Percentiles rank a stretch among this genome's conserved stretches.
phyloP scores from a whole-genome alignment of 179 eudicot genomes.

The Actinidia arguta region DNA sequence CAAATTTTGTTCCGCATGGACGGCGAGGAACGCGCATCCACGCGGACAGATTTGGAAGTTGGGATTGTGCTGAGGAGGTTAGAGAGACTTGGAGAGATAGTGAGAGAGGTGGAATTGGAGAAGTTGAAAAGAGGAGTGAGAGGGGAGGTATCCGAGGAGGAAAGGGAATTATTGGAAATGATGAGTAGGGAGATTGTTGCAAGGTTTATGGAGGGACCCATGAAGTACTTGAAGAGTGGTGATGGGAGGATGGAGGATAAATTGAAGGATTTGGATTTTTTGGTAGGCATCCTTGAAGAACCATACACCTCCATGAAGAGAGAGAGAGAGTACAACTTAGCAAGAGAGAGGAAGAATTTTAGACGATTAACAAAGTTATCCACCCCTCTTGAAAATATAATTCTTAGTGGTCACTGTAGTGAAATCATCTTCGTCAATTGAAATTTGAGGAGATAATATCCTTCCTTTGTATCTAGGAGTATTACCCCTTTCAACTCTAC shows the following conservation, averaged over 20 bases:
- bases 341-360: no score
- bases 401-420: no score
- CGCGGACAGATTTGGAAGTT: not conserved
- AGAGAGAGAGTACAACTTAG: no score
- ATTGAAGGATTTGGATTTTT: slow-evolving; percentile 9
- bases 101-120: slow-evolving; percentile 16
- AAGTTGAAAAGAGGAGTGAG: not conserved
- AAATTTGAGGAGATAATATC: no score
- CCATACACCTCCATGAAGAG: no score
- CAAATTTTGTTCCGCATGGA: not conserved
- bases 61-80: slow-evolving; percentile 6
- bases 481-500: no score
- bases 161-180: not conserved
- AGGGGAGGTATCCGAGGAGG: not conserved
- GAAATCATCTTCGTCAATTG: no score
- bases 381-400: no score
- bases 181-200: slow-evolving; percentile 1
- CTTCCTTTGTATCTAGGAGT: no score
- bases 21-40: not conserved
- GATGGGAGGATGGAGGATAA: not conserved
- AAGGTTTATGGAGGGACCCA: not conserved
- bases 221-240: not conserved
- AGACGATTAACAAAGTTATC: no score
- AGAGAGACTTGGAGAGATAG: slow-evolving; percentile 10
- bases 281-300: slow-evolving; percentile 5